Evolutionary conservation across 192 early-diverging fungal genomes (phyloP), one percentile per base, ranked within the genome.

Genomic region (Coemansia sp.): DNA sequence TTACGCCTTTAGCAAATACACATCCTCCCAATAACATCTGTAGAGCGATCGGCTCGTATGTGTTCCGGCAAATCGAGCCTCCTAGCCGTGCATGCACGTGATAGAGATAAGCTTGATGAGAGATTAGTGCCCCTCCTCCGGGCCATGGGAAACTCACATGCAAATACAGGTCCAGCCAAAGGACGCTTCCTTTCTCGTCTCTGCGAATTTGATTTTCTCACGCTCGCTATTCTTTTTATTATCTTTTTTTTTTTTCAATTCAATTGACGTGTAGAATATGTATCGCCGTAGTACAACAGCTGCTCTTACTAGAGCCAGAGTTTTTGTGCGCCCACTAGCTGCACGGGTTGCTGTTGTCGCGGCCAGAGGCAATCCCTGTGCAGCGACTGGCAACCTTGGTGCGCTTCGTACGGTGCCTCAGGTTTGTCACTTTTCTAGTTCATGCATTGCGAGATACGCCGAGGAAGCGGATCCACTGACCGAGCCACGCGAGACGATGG

Each of bases 401-500:
- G 50, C 21, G 21, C 50, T 42, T 49, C 21, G 35, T 23, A 38
- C 26, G 4, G 52, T 6, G 21, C 50, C 9, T 3, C 50, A 11
- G 33, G 64, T 37, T 21, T 35, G 50, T 23, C n/a, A 40, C 50
- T 69, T 69, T n/a, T 62, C 73, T 6, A 52, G 58, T 1, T 39
- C 64, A 1, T 59, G 50, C 21, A 47, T 28, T 9, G 61, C 53
- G 30, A 65, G 37, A 17, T 57, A 76, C 42, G 82, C 80, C n/a
- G 68, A 83, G 3, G 74, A 72, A 11, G 80, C 77, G 9, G 83
- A 89, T 49, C 83, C 86, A 11, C 78, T 78, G 26, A 69, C 73
- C n/a, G 86, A 76, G 17, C 87, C 90, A 64, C 87, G 89, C 19
- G 89, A 87, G 71, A 87, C 80, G 1, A 95, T 97, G 69, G 95